Base-by-base conservation (phyloP, 2,329 filamentous ascomycete species). In the Neoarthrinium moseri region DNA sequence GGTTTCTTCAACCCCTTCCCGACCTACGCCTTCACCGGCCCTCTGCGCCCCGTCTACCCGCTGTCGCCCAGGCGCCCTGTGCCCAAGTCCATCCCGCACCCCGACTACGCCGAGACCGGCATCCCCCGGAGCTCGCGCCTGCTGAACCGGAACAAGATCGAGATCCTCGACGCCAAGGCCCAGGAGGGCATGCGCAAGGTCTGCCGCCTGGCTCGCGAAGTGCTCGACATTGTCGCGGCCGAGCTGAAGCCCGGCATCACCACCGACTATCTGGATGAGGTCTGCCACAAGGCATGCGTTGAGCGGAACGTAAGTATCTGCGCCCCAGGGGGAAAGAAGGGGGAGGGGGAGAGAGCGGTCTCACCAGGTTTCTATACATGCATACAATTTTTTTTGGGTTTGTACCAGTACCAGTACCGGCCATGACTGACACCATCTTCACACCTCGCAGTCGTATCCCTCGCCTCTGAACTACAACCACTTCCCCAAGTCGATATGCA, bases 401-500 rank as follows among this genome's bases (percentile, higher is more conserved):
- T 6, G 26, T 20, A 6, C 27, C 13, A 35, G 23, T 10, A 8
- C 4, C 13, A 15, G 24, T 29, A 15, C n/a, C 17, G 17, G 17
- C 20, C 13, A 13, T 18, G 27, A 22, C 27, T n/a, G 13, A 34
- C 15, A 39, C 13, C 11, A 18, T 35, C 15, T 24, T 11, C 32
- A 35, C 17, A 7, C 13, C 21, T n/a, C 30, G n/a, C 51, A 96
- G 91, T 88, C 91, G 8, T 97, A 97, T 65, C 92, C 92, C 0
- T 96, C 92, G 1, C 91, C 92, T 1, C 75, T 97, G 26, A 96
- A 96, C 73, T 97, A 97, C 72, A 88, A 89, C 74, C 78, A 91
- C 68, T 99, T 97, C 71, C 94, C 94, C 54, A 99, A 99, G 73
- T 99, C 94, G 0, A 89, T 96, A 51, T 99, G 94, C 71, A 97